Percentiles rank a stretch among this genome's conserved stretches.
Conservation (phyloP, 306 rosid genomes). For the Mucuna pruriens region DNA sequence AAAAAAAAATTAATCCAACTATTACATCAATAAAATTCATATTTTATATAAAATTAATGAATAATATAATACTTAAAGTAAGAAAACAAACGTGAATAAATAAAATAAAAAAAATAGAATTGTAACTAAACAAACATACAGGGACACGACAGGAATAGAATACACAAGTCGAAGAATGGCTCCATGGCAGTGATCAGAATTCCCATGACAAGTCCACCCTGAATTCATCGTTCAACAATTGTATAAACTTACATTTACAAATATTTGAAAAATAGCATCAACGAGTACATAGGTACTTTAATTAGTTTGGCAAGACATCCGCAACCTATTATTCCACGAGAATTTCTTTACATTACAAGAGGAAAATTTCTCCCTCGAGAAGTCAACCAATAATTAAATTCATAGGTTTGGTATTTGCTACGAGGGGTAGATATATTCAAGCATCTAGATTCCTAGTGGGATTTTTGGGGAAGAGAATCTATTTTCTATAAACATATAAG, state of each 20-base stretch:
- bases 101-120: no score
- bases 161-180: no score
- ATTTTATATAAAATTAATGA: no score
- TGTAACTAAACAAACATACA: no score
- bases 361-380: background rate
- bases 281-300: background rate
- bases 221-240: background rate
- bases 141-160: no score
- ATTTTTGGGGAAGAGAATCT: background rate
- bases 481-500: background rate
- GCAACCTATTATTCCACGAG: background rate
- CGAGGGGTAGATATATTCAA: background rate
- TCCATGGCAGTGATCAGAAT: background rate
- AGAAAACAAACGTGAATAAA: no score
- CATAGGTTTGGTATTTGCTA: background rate
- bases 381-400: background rate
- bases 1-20: no score
- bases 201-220: background rate
- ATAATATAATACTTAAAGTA: no score
- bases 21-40: no score
- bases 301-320: slow-evolving; percentile 7
- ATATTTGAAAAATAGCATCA: slow-evolving; percentile 7
- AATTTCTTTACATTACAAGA: background rate
- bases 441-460: background rate
- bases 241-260: background rate